Evolutionary conservation across 805 yeast genomes (phyloP).

Genomic region (Barnettozyma sp.): DNA sequence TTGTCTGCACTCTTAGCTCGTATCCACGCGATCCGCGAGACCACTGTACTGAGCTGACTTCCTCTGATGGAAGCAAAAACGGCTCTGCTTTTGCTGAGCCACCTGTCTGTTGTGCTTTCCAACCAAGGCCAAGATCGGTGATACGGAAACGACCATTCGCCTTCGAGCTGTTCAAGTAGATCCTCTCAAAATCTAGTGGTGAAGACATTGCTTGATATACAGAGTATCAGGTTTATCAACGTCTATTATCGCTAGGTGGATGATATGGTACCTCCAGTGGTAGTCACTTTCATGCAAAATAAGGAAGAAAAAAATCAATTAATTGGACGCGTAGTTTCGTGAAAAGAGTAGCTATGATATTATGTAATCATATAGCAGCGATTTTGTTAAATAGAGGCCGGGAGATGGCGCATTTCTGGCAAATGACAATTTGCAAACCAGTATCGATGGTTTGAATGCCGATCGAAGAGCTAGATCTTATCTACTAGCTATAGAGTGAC

Average conservation of each 20-base stretch:
- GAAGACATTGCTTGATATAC: constrained; percentile 5
- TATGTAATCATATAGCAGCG: not conserved
- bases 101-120: constrained; percentile 67
- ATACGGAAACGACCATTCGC: constrained; percentile 85
- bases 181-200: constrained; percentile 74
- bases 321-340: too few relatives aligned
- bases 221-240: too few relatives aligned
- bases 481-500: too few relatives aligned
- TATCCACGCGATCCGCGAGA: constrained; percentile 89
- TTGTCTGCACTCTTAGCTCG: constrained; percentile 84
- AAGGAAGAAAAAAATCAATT: too few relatives aligned
- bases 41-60: constrained; percentile 78
- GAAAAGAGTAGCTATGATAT: not conserved
- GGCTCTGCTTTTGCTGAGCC: constrained; percentile 54
- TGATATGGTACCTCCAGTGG: too few relatives aligned
- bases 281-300: too few relatives aligned
- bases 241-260: too few relatives aligned
- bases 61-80: constrained; percentile 83
- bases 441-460: too few relatives aligned
- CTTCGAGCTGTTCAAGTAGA: constrained; percentile 82
- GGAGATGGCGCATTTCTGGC: too few relatives aligned
- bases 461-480: too few relatives aligned
- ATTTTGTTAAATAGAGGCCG: too few relatives aligned
- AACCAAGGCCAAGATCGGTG: constrained; percentile 95
- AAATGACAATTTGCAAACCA: too few relatives aligned